These are phyloP conservation scores for Pulicaria dysenterica DNA, from an alignment of 129 eudicot species.

Conservation along the genomic window DNA sequence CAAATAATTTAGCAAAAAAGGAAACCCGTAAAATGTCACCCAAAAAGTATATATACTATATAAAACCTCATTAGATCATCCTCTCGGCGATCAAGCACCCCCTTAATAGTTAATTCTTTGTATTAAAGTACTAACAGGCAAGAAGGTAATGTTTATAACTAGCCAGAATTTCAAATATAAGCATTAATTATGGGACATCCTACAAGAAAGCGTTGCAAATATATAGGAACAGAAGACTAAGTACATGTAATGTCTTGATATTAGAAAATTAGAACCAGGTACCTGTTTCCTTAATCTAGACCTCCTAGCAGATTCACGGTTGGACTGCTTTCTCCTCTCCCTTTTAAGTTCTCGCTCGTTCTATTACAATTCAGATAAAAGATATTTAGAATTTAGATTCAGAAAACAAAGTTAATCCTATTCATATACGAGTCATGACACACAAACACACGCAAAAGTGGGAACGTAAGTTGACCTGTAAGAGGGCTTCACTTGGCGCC, in stretches of 20 bases:
- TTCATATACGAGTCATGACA: background rate
- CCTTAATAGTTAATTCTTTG: no score
- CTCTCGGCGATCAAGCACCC: no score
- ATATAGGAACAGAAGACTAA: background rate
- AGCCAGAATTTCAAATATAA: background rate
- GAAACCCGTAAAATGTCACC: background rate
- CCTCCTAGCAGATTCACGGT: conserved; percentile 96
- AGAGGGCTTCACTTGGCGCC: conserved; percentile 60
- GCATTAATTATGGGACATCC: background rate
- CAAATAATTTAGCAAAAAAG: background rate
- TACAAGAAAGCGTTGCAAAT: background rate
- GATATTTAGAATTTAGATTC: conserved; percentile 11
- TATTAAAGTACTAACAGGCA: background rate
- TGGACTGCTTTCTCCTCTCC: conserved; percentile 93
- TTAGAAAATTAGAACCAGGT: background rate
- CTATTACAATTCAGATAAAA: conserved; percentile 39
- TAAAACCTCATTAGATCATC: background rate
- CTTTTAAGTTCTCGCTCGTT: conserved; percentile 84
- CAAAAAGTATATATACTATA: background rate
- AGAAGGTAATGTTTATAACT: background rate
- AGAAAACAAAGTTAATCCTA: background rate
- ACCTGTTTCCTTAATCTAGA: conserved; percentile 97
- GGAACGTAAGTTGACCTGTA: conserved; percentile 47
- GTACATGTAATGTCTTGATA: background rate
- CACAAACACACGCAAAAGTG: background rate